Conservation (phyloP, 768 basidiomycete species). For the Coprinellus aureogranulatus region DNA sequence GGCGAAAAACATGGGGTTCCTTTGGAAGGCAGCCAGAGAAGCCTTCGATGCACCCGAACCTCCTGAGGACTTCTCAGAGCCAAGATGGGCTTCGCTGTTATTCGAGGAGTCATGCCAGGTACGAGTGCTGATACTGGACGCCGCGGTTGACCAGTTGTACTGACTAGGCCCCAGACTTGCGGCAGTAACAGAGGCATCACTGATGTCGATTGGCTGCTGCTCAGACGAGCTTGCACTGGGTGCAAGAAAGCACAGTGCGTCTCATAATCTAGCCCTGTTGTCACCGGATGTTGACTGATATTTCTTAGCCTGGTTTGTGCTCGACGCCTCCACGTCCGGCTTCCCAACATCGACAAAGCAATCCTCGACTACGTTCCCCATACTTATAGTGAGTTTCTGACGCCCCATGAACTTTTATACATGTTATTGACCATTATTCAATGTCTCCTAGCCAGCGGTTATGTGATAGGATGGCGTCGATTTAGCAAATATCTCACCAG, state of each 20-base stretch:
- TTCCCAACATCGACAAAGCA: conserved; percentile 22
- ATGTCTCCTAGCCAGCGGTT: no score
- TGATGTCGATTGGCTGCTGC: conserved; percentile 23
- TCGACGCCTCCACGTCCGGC: conserved; percentile 25
- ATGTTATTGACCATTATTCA: no score
- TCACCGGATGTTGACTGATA: no score
- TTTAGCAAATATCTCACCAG: no score
- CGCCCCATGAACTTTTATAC: no score
- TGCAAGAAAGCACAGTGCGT: conserved; percentile 28
- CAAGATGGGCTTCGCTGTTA: neutral
- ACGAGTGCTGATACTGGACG: neutral
- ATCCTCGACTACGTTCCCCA: conserved; percentile 28
- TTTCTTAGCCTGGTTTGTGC: conserved; percentile 25
- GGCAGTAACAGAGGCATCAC: conserved; percentile 11
- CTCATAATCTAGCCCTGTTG: neutral
- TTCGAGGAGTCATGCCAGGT: neutral
- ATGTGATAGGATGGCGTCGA: no score
- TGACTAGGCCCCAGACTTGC: conserved; percentile 12
- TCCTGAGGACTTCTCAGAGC: neutral
- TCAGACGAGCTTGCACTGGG: conserved; percentile 21
- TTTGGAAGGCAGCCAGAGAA: neutral
- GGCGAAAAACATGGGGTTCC: neutral
- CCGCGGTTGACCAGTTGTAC: neutral
- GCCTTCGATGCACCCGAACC: neutral
- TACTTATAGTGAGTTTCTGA: conserved; percentile 26